Evolutionary conservation across 495 filamentous ascomycete species (phyloP).

Genomic region (Penicillium salamii): DNA sequence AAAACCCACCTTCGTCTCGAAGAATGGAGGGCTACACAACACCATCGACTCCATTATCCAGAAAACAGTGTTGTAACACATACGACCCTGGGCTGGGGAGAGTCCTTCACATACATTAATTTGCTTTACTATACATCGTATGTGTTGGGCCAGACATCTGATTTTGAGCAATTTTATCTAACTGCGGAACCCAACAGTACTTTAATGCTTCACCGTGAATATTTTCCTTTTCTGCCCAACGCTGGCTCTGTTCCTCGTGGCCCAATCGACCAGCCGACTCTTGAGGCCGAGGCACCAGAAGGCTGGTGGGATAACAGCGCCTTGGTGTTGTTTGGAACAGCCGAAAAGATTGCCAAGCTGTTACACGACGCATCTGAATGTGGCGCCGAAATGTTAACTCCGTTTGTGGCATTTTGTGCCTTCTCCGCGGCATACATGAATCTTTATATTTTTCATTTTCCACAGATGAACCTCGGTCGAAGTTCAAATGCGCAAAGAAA

Average conservation of each 20-base stretch:
- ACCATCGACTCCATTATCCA: conserved; percentile 19
- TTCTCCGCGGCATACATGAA: conserved; percentile 28
- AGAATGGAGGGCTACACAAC: conserved; percentile 19
- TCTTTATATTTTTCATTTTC: conserved; percentile 19
- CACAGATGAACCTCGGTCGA: conserved; percentile 24
- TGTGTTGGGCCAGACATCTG: background rate
- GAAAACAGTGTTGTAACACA: conserved; percentile 17
- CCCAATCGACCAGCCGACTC: conserved; percentile 20
- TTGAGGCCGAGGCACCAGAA: conserved; percentile 13
- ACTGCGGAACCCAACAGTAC: conserved; percentile 1
- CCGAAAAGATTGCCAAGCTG: conserved; percentile 15
- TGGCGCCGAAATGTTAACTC: conserved; percentile 14
- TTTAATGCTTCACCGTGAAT: conserved; percentile 23
- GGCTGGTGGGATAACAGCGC: conserved; percentile 25
- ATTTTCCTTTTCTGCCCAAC: conserved; percentile 23
- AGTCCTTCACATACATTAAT: conserved; percentile 26
- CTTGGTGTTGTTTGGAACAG: conserved; percentile 15
- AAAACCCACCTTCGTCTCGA: conserved; percentile 12
- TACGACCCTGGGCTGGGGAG: conserved; percentile 16
- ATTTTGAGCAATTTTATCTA: no score
- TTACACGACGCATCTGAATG: conserved; percentile 18
- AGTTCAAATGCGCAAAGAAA: conserved; percentile 11
- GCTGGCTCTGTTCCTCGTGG: conserved; percentile 12
- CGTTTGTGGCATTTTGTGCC: conserved; percentile 26
- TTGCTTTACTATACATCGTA: conserved; percentile 22